Conservation (phyloP, 306 rosid genomes). For the Ammopiptanthus mongolicus region DNA sequence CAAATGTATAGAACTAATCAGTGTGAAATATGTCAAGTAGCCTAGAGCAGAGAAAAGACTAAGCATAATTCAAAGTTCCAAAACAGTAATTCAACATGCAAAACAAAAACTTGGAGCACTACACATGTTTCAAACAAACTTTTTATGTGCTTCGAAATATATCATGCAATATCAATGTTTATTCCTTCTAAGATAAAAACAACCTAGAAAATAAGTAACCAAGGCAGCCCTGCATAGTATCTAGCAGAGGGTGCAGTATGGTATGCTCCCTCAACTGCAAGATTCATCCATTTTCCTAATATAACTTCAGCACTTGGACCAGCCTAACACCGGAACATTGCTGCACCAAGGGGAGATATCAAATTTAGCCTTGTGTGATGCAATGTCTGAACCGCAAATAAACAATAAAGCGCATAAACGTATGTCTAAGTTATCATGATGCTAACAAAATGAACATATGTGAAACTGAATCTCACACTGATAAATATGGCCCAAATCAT, state of each 20-base stretch:
- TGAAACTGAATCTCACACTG: no score
- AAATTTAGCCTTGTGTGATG: constrained; percentile 81
- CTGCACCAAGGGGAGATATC: constrained; percentile 80
- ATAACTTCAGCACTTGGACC: constrained; percentile 56
- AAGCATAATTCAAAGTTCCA: background rate
- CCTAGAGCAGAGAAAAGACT: no score
- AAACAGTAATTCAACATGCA: background rate
- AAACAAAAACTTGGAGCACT: no score
- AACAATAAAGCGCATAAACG: no score
- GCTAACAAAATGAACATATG: no score
- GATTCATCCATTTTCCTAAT: constrained; percentile 59
- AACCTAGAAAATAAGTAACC: constrained; percentile 69
- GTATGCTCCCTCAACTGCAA: constrained; percentile 54
- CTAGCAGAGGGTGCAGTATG: constrained; percentile 69
- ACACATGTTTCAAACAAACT: background rate
- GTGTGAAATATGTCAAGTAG: no score
- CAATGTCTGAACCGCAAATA: no score
- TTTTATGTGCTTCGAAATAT: background rate
- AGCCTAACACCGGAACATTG: constrained; percentile 69
- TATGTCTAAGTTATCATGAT: no score
- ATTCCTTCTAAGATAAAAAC: constrained; percentile 49
- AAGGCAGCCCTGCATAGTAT: constrained; percentile 84
- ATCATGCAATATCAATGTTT: background rate
- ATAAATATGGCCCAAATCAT: no score
- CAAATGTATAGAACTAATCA: no score